Evolutionary conservation across 2,329 filamentous ascomycete species (phyloP), one percentile per base, ranked within the genome.

Genomic region (Blastomyces parvus): DNA sequence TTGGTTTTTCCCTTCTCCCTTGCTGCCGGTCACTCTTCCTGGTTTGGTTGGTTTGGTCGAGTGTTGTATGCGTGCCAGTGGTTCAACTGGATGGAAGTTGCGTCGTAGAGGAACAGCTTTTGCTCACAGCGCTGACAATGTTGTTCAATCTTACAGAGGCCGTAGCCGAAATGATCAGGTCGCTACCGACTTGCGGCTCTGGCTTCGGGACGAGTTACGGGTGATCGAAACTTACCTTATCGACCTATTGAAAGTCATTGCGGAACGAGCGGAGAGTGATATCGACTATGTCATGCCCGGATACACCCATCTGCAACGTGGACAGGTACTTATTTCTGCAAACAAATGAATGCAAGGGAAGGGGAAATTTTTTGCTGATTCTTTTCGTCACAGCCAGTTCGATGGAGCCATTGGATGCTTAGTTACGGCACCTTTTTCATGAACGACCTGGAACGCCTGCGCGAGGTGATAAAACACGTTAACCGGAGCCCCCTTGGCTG

Each of bases 91-190:
- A 14, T 53, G 25, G 19, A 33, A 19, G 33, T 33, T 33, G 19
- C 17, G 30, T 53, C 27, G 14, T 33, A 11, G 27, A 33, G 5
- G 30, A 27, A 53, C 33, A 30, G n/a, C 4, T 11, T 27, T 53
- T 27, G 14, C 8, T 25, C 14, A 22, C 48, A 48, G 13, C 7
- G 44, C 57, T 61, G 55, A 66, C 58, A 22, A n/a, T 60, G 22
- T 13, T 19, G 30, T 38, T n/a, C 33, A 11, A 53, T 36, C 30
- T 36, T 14, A 46, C 33, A 66, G 63, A 2, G 88, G 88, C 53
- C 87, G 92, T 61, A 92, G 88, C 74, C 84, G 91, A 69, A 96
- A 96, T 72, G 91, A 97, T 77, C 91, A 96, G 78, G 86, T 96
- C 63, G 91, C 87, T 58, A 92, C 88, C 27, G 91, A 96, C 71